phyloP scores from a whole-genome alignment of 116 monocot genomes.

The Trichopus zeylanicus region DNA sequence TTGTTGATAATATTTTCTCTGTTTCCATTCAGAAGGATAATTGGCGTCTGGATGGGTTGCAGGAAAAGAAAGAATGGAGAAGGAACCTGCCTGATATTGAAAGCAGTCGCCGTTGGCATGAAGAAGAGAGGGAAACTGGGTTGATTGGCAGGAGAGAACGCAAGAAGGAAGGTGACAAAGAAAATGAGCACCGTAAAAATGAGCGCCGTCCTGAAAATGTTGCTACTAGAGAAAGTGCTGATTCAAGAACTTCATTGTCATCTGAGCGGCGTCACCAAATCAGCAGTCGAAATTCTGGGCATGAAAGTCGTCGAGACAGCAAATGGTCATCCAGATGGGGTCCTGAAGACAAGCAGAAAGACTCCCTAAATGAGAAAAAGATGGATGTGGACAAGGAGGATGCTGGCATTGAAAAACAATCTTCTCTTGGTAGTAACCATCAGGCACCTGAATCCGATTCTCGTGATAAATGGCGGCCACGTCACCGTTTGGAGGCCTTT shows the following conservation, averaged over 20 bases:
- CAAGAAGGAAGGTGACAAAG: slow-evolving; percentile 70
- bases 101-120: slow-evolving; percentile 77
- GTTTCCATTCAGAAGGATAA: slow-evolving; percentile 57
- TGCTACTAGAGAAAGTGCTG: slow-evolving; percentile 40
- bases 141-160: slow-evolving; percentile 83
- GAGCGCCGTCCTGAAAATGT: slow-evolving; percentile 61
- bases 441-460: slow-evolving; percentile 57
- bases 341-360: slow-evolving; percentile 87
- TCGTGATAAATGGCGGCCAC: slow-evolving; percentile 99
- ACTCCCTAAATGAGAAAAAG: slow-evolving; percentile 61
- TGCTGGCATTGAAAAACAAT: slow-evolving; percentile 42
- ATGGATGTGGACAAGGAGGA: slow-evolving; percentile 64
- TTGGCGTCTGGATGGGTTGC: slow-evolving; percentile 56
- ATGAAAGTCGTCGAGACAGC: slow-evolving; percentile 67
- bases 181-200: slow-evolving; percentile 54
- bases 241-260: slow-evolving; percentile 31
- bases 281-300: slow-evolving; percentile 31
- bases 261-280: slow-evolving; percentile 65
- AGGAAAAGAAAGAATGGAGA: slow-evolving; percentile 85
- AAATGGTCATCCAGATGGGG: slow-evolving; percentile 99
- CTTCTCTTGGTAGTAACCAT: slow-evolving; percentile 30
- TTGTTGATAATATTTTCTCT: slow-evolving; percentile 11
- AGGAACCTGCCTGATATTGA: slow-evolving; percentile 53
- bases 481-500: slow-evolving; percentile 69
- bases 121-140: slow-evolving; percentile 96